Percentiles rank a stretch among this genome's conserved stretches.
These are phyloP conservation scores for Boletus pseudopeckii DNA, from an alignment of 768 basidiomycete genomes.

Conservation along the genomic window DNA sequence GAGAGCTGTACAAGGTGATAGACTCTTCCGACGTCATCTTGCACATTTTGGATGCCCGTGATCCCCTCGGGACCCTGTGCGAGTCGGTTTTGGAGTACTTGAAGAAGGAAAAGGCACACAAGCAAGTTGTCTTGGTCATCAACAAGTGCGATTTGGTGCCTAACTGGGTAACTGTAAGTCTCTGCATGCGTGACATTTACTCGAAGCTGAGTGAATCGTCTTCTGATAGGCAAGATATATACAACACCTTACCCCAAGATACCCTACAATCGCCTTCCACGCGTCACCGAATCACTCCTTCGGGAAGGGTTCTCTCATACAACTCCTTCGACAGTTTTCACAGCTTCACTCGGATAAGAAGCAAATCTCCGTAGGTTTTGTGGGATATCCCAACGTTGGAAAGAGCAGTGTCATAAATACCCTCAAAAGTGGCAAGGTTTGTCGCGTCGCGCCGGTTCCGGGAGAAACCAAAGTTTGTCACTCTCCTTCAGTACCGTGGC, in stretches of 20 bases:
- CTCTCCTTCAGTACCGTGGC: background rate
- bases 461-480: conserved; percentile 84
- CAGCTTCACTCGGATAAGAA: conserved; percentile 98
- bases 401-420: conserved; percentile 99
- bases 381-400: conserved; percentile 98
- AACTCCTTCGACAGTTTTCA: conserved; percentile 93
- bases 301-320: conserved; percentile 97
- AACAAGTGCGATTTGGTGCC: conserved; percentile 99
- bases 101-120: conserved; percentile 94
- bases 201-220: background rate
- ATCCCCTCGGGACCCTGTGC: conserved; percentile 93
- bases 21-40: conserved; percentile 97
- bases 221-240: conserved; percentile 82
- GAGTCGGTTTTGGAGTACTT: conserved; percentile 91
- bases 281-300: conserved; percentile 99
- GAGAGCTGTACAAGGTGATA: conserved; percentile 98
- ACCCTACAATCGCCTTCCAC: conserved; percentile 97
- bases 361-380: conserved; percentile 96
- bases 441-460: conserved; percentile 92
- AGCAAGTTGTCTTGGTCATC: conserved; percentile 93
- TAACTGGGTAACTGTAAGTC: conserved; percentile 94
- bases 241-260: conserved; percentile 89
- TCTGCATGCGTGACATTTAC: background rate
- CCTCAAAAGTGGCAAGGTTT: conserved; percentile 96
- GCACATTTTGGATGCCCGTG: conserved; percentile 92